Evolutionary conservation across 768 basidiomycete genomes (phyloP).

Genomic region (Podaxis sp.): DNA sequence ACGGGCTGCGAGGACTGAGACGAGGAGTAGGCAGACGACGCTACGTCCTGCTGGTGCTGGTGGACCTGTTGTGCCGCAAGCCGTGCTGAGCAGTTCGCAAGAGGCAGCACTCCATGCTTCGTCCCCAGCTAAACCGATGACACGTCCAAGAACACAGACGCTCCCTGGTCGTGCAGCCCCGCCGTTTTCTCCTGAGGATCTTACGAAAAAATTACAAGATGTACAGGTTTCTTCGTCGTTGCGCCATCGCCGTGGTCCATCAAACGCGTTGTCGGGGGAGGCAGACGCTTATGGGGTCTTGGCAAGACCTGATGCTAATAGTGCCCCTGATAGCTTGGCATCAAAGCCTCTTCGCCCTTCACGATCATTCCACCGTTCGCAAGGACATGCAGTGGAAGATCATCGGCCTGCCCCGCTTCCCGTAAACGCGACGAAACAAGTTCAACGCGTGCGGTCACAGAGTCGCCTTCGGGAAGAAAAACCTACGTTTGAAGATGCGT

Average conservation of each 20-base stretch:
- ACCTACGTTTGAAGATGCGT: slow-evolving; percentile 10
- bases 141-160: slow-evolving; percentile 43
- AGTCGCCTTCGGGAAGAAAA: slow-evolving; percentile 13
- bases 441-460: slow-evolving; percentile 12
- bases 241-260: slow-evolving; percentile 15
- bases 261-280: neutral
- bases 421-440: slow-evolving; percentile 17
- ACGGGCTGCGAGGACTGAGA: slow-evolving; percentile 23
- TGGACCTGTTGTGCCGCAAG: slow-evolving; percentile 12
- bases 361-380: slow-evolving; percentile 62
- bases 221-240: slow-evolving; percentile 36
- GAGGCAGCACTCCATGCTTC: slow-evolving; percentile 38
- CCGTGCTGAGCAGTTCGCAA: slow-evolving; percentile 29
- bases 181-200: slow-evolving; percentile 54
- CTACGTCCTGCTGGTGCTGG: slow-evolving; percentile 33
- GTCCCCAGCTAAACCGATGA: slow-evolving; percentile 15
- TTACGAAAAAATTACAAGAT: slow-evolving; percentile 54
- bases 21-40: slow-evolving; percentile 29
- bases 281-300: neutral
- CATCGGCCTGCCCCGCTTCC: slow-evolving; percentile 30
- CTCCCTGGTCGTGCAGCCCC: slow-evolving; percentile 32
- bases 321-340: slow-evolving; percentile 1
- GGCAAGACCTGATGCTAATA: neutral
- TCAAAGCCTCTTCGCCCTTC: slow-evolving; percentile 39
- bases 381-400: slow-evolving; percentile 32